Evolutionary conservation across 805 yeast species (phyloP).

Genomic region (Metschnikowia kunwiensis): DNA sequence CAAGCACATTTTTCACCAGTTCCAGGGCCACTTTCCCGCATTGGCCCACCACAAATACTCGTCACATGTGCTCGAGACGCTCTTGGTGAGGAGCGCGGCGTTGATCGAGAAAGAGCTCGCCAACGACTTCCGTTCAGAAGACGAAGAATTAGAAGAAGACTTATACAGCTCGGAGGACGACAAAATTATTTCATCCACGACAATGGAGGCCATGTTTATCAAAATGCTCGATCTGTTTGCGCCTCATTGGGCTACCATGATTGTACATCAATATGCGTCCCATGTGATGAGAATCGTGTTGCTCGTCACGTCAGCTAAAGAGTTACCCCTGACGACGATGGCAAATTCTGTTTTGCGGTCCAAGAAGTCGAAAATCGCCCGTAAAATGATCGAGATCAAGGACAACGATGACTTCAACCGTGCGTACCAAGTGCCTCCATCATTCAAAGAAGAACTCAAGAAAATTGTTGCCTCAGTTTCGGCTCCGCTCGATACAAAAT

Average conservation of each 20-base stretch:
- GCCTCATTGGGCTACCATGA: constrained; percentile 57
- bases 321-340: constrained; percentile 67
- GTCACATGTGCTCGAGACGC: constrained; percentile 89
- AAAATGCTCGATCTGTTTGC: constrained; percentile 65
- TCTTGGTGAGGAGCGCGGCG: constrained; percentile 71
- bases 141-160: constrained; percentile 25
- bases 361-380: constrained; percentile 79
- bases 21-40: constrained; percentile 71
- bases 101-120: constrained; percentile 70
- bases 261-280: constrained; percentile 78
- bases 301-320: constrained; percentile 71
- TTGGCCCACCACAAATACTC: constrained; percentile 85
- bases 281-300: constrained; percentile 77
- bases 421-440: constrained; percentile 64
- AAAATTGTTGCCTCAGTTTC: constrained; percentile 45
- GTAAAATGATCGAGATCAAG: constrained; percentile 87
- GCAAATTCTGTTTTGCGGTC: constrained; percentile 75
- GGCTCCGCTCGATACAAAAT: constrained; percentile 31
- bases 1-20: constrained; percentile 60
- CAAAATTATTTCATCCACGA: constrained; percentile 36
- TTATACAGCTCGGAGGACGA: constrained; percentile 22
- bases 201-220: constrained; percentile 66
- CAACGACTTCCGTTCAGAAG: constrained; percentile 28
- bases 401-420: constrained; percentile 70
- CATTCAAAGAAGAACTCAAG: constrained; percentile 60